These are phyloP conservation scores for Panaeolus papilionaceus DNA, from an alignment of 768 basidiomycete genomes.

Conservation along the genomic window DNA sequence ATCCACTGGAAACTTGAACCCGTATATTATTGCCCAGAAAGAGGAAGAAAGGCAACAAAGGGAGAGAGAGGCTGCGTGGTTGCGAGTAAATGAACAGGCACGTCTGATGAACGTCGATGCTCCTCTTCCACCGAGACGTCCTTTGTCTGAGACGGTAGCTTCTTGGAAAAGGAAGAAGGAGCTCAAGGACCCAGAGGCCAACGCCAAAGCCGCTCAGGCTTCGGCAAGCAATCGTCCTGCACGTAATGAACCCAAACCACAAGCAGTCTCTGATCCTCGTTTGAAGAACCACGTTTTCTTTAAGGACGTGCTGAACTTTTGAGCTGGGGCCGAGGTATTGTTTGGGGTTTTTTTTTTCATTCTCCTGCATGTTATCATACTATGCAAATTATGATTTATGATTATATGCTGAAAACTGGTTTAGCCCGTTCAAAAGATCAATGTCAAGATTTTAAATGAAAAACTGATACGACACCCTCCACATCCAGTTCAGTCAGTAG, in stretches of 20 bases:
- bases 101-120: too few species aligned
- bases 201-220: too few species aligned
- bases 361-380: neutral
- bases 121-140: neutral
- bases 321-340: neutral
- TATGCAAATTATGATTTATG: neutral
- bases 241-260: too few species aligned
- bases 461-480: too few species aligned
- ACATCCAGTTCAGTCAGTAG: too few species aligned
- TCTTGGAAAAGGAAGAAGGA: neutral
- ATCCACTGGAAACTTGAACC: too few species aligned
- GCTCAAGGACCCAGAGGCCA: neutral
- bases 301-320: neutral
- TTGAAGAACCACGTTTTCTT: neutral
- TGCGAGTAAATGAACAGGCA: neutral
- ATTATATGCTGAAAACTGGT: neutral
- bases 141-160: neutral
- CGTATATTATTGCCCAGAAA: too few species aligned
- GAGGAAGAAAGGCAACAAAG: neutral
- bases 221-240: too few species aligned
- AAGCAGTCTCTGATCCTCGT: neutral
- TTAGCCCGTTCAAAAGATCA: too few species aligned
- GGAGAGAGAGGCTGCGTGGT: neutral
- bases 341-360: neutral
- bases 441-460: too few species aligned